Conservation (phyloP, 148 eudicot species). For the Hydrangea macrophylla region DNA sequence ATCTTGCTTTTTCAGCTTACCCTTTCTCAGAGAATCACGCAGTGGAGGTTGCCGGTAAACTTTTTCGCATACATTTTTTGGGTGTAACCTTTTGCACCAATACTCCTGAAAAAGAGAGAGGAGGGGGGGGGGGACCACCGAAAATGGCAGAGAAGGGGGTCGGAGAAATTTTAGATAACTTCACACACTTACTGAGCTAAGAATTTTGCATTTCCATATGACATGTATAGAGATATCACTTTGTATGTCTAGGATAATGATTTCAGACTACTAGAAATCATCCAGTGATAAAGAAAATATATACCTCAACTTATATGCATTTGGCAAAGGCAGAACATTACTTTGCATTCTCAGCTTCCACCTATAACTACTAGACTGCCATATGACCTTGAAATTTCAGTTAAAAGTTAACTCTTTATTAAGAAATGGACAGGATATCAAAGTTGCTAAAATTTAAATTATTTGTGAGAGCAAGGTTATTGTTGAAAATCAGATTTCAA, state of each 20-base stretch:
- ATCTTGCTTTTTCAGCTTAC: conserved; percentile 84
- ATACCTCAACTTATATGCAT: neutral
- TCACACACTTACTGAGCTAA: neutral
- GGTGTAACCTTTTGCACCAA: conserved; percentile 98
- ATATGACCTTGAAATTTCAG: neutral
- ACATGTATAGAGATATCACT: neutral
- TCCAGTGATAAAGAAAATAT: neutral
- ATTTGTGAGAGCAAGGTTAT: too few relatives aligned
- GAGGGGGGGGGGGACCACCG: conserved; percentile 7
- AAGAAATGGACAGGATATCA: too few relatives aligned
- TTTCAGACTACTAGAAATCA: neutral
- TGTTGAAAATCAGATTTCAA: too few relatives aligned
- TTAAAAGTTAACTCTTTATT: too few relatives aligned
- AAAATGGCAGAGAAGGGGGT: neutral
- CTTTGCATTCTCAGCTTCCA: neutral
- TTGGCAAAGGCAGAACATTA: neutral
- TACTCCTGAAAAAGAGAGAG: conserved; percentile 61
- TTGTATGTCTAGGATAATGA: neutral
- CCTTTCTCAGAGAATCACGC: conserved; percentile 77
- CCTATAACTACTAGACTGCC: neutral
- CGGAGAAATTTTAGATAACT: too few relatives aligned
- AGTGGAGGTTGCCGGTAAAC: conserved; percentile 93
- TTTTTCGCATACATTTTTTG: conserved; percentile 96
- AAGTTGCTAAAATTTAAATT: too few relatives aligned
- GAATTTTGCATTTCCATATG: neutral